Conservation (phyloP, 768 basidiomycete genomes). For the Rubroboletus satanas region DNA sequence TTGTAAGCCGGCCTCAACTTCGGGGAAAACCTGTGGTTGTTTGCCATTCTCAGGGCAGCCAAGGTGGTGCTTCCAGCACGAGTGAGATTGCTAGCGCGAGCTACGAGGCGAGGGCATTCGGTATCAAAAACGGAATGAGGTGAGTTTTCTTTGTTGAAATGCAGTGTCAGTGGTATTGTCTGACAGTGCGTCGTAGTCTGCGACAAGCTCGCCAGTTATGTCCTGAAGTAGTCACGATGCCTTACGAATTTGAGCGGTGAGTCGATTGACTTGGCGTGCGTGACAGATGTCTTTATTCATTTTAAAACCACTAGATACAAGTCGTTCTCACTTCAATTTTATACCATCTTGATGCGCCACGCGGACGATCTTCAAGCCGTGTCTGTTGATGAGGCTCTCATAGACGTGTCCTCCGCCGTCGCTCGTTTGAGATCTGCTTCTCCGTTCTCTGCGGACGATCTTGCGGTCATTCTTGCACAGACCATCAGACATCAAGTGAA, state of each 20-base stretch:
- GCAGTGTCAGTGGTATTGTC: not conserved
- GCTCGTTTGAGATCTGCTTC: slow-evolving; percentile 31
- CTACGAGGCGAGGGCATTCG: slow-evolving; percentile 87
- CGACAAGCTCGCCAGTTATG: slow-evolving; percentile 79
- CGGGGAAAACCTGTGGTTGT: slow-evolving; percentile 90
- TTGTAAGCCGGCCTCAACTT: slow-evolving; percentile 74
- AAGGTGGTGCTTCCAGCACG: slow-evolving; percentile 73
- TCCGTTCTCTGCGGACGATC: slow-evolving; percentile 39
- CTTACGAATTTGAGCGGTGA: slow-evolving; percentile 90
- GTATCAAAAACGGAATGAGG: slow-evolving; percentile 96
- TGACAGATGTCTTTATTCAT: not conserved
- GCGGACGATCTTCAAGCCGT: slow-evolving; percentile 94
- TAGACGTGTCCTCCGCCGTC: slow-evolving; percentile 75
- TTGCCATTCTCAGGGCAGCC: slow-evolving; percentile 84
- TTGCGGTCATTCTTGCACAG: slow-evolving; percentile 77
- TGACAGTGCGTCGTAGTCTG: slow-evolving; percentile 43
- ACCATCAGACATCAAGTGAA: slow-evolving; percentile 73
- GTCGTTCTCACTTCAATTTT: slow-evolving; percentile 79
- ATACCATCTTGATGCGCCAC: slow-evolving; percentile 85
- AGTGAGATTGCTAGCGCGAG: slow-evolving; percentile 94
- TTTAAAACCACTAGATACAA: slow-evolving; percentile 60
- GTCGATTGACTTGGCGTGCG: slow-evolving; percentile 12
- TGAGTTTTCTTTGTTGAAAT: slow-evolving; percentile 28
- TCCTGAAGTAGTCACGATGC: slow-evolving; percentile 68
- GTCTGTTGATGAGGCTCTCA: slow-evolving; percentile 92